phyloP scores from a whole-genome alignment of 1,284 basidiomycete species.

The Apiotrichum gamsii region DNA sequence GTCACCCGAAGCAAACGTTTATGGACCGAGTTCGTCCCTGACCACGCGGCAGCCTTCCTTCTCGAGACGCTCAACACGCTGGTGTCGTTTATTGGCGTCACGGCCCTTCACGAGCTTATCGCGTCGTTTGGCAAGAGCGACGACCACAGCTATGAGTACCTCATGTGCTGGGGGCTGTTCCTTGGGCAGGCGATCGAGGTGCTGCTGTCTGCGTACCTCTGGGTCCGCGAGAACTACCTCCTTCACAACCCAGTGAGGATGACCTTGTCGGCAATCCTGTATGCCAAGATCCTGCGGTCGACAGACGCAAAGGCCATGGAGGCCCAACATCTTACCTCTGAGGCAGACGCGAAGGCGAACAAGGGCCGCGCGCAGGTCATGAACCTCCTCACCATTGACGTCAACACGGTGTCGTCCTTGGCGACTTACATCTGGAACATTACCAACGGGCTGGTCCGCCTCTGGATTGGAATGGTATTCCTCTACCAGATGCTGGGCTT shows the following conservation, averaged over 20 bases:
- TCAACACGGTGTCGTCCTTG: conserved; percentile 29
- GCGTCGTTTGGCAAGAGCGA: conserved; percentile 23
- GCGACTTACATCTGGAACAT: conserved; percentile 34
- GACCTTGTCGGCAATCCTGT: conserved; percentile 36
- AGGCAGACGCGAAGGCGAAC: conserved; percentile 19
- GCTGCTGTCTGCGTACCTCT: conserved; percentile 14
- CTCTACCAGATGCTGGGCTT: conserved; percentile 43
- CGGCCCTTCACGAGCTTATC: conserved; percentile 40
- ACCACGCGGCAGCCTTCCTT: conserved; percentile 22
- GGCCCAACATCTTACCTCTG: conserved; percentile 29
- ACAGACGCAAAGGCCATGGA: conserved; percentile 42
- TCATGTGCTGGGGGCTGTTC: conserved; percentile 44
- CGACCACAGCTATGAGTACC: conserved; percentile 37
- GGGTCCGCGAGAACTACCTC: conserved; percentile 40
- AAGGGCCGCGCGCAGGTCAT: conserved; percentile 42
- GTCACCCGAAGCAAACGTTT: too few relatives aligned
- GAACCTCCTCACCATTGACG: conserved; percentile 45
- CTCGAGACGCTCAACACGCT: conserved; percentile 30
- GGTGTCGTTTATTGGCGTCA: conserved; percentile 31
- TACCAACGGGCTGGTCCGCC: conserved; percentile 32
- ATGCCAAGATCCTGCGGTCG: conserved; percentile 40
- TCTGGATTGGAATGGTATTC: conserved; percentile 33
- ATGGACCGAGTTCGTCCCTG: background rate
- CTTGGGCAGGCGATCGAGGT: conserved; percentile 34
- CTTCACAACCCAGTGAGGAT: conserved; percentile 40